Conservation (phyloP, 306 rosid species). For the Cajanus cajan region DNA sequence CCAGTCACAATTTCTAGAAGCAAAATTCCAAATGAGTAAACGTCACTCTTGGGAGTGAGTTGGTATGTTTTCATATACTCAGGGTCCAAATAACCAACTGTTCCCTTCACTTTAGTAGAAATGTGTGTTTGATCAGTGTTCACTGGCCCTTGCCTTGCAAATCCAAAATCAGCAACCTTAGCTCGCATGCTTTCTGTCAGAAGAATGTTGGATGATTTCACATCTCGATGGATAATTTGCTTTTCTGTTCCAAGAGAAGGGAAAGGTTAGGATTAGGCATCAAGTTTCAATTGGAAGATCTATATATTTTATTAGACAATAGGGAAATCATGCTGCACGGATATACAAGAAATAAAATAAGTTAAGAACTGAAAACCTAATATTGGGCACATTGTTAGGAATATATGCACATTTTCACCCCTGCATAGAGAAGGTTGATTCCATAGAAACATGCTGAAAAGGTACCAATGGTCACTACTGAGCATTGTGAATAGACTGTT, state of each 20-base stretch:
- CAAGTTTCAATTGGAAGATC: conserved; percentile 13
- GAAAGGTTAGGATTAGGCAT: conserved; percentile 29
- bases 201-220: conserved; percentile 96
- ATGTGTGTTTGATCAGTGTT: conserved; percentile 78
- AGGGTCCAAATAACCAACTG: conserved; percentile 98
- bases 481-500: conserved; percentile 10
- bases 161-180: conserved; percentile 97
- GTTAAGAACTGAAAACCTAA: not conserved
- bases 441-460: not conserved
- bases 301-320: conserved; percentile 2
- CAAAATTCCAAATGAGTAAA: conserved; percentile 91
- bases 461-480: not conserved
- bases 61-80: conserved; percentile 96
- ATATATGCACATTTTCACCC: too few relatives aligned
- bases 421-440: not conserved
- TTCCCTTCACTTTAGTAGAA: conserved; percentile 98
- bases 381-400: not conserved
- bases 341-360: conserved; percentile 11
- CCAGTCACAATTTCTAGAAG: conserved; percentile 82
- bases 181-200: conserved; percentile 96
- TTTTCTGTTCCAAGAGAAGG: conserved; percentile 63
- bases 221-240: conserved; percentile 94
- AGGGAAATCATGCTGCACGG: conserved; percentile 7
- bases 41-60: conserved; percentile 94
- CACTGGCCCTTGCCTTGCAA: conserved; percentile 87